Percentiles rank a stretch among this genome's conserved stretches.
phyloP scores from a whole-genome alignment of 2,329 filamentous ascomycete genomes.

The Sporothrix curviconia region DNA sequence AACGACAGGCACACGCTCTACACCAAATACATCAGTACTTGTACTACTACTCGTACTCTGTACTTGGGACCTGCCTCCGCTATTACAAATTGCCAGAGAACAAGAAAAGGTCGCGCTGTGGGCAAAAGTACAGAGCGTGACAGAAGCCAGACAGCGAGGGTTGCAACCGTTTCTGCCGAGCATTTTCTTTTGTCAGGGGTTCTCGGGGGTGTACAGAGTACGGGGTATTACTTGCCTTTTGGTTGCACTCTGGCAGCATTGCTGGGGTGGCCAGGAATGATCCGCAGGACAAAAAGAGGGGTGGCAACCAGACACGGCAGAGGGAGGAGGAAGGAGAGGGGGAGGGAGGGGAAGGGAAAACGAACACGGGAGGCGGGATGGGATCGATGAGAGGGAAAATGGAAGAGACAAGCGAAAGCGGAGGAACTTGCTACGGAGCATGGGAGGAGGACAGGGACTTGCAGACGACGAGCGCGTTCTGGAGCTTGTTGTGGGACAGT shows the following conservation, averaged over 20 bases:
- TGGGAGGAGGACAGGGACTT: background rate
- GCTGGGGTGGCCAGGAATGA: background rate
- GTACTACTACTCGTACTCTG: too few species aligned
- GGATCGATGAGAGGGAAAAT: background rate
- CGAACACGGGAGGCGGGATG: background rate
- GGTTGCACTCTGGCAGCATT: too few species aligned
- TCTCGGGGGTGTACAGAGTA: background rate
- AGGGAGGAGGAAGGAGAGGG: background rate
- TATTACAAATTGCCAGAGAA: too few species aligned
- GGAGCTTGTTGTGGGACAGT: background rate
- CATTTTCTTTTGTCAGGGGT: too few species aligned
- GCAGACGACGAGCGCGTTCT: background rate
- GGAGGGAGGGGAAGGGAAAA: background rate
- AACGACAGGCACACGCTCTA: constrained; percentile 2
- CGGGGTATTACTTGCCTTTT: too few species aligned
- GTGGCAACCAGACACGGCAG: background rate
- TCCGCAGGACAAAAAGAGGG: background rate
- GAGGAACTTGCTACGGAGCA: background rate
- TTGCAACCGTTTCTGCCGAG: background rate
- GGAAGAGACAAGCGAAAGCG: background rate
- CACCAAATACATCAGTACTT: too few species aligned
- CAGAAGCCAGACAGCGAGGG: too few species aligned
- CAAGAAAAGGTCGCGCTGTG: too few species aligned
- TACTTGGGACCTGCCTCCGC: too few species aligned
- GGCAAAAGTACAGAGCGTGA: background rate